Conservation (phyloP, 768 basidiomycete genomes). For the Rhodotorula diobovata region DNA sequence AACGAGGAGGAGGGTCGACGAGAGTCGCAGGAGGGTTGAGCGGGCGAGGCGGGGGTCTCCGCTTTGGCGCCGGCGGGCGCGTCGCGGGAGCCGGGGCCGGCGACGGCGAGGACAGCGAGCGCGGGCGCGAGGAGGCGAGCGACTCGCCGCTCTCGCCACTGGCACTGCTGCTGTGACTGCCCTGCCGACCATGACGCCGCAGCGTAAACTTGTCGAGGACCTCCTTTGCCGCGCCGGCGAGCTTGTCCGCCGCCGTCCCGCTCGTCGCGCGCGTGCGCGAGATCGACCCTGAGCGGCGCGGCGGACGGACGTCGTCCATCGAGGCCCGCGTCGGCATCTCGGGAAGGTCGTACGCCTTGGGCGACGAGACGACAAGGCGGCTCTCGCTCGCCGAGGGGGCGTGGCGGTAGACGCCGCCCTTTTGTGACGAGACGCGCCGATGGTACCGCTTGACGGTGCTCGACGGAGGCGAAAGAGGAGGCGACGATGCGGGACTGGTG, state of each 20-base stretch:
- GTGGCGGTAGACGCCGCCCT: not conserved
- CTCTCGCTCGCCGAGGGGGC: conserved; percentile 23
- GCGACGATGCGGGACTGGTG: not conserved
- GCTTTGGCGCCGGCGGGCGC: not conserved
- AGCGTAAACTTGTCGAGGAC: conserved; percentile 12
- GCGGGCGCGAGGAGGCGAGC: not conserved
- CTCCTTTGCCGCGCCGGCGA: conserved; percentile 25
- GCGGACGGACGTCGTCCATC: not conserved
- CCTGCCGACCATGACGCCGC: not conserved
- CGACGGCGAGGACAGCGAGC: conserved; percentile 9
- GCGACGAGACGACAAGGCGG: conserved; percentile 3
- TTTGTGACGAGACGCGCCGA: not conserved
- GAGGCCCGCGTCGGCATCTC: not conserved
- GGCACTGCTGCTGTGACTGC: not conserved
- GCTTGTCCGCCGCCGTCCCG: conserved; percentile 14
- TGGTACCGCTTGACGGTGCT: not conserved
- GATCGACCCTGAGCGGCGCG: not conserved
- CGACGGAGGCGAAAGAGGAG: not conserved
- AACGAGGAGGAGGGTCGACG: conserved; percentile 21
- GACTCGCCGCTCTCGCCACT: conserved; percentile 2
- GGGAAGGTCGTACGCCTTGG: conserved; percentile 4
- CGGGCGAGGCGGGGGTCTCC: not conserved
- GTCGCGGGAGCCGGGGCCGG: not conserved
- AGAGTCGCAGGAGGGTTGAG: not conserved
- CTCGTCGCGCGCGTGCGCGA: not conserved